Base-by-base conservation (phyloP, 225 moss, liverwort and hornwort species). In the Bryum argenteum region DNA sequence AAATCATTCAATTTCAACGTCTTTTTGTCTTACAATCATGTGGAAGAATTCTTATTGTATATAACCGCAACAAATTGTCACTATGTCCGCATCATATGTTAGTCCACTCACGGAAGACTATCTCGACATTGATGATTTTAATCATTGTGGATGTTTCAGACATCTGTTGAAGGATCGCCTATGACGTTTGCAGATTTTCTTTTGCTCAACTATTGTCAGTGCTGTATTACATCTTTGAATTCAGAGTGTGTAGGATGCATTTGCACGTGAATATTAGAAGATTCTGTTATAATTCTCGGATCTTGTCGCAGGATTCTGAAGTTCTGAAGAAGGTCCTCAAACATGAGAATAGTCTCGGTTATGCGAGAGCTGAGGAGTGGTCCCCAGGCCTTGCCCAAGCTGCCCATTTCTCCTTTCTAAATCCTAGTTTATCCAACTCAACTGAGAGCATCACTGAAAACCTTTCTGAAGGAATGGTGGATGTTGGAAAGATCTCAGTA, bases 281-380 rank as follows among this genome's bases (percentile, higher is more conserved):
- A 41, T 21, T 33, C 5, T 33, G 5, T 33, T 33, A 1, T 26
- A 5, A 42, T 15, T 22, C 37, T 42, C 17, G 17, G 65, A 24
- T 65, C 65, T 70, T 78, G 52, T 71, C 80, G 70, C 84, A 95
- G 95, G 86, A 92, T 45, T 56, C 82, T 69, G 87, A 74, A 63
- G 82, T 95, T 6, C 64, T 88, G 58, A 92, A 83, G 68, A 84
- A 71, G 77, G 90, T 86, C 24, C 84, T 72, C 65, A 77, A 50
- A 67, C 82, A 75, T 82, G 85, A 92, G 73, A 95, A 92, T 77
- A 92, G 95, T 79, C 77, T 95, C 77, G 95, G 92, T 43, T 95
- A 90, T 85, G 87, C 95, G 17, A 87, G 95, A 74, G 95, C 95
- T 67, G 92, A 95, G 71, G 74, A 57, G 57, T 95, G 95, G 95